A percentile compares a stretch with the other conserved stretches of the same genome.
phyloP scores from a whole-genome alignment of 2,329 filamentous ascomycete species.

The Pseudogymnoascus verrucosus region DNA sequence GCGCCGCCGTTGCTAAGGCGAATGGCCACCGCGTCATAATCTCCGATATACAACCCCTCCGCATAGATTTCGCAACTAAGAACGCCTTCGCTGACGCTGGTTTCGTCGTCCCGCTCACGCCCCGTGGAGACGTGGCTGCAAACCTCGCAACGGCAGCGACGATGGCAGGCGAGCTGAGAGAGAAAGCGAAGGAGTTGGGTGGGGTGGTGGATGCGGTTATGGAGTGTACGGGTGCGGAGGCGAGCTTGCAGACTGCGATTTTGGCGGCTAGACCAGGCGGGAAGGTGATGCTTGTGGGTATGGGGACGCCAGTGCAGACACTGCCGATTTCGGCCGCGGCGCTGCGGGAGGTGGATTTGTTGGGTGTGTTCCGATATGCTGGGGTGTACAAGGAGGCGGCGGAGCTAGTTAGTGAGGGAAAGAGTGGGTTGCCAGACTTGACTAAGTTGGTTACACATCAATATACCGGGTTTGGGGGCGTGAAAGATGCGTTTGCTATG shows the following conservation, averaged over 20 bases:
- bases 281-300: slow-evolving; percentile 80
- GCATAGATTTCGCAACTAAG: slow-evolving; percentile 68
- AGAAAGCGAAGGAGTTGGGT: slow-evolving; percentile 42
- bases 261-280: slow-evolving; percentile 65
- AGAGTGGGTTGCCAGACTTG: background rate
- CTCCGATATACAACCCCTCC: slow-evolving; percentile 75
- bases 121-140: slow-evolving; percentile 67
- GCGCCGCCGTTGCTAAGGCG: slow-evolving; percentile 73
- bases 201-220: slow-evolving; percentile 69
- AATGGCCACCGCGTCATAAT: slow-evolving; percentile 75
- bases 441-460: background rate
- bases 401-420: slow-evolving; percentile 57
- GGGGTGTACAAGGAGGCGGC: slow-evolving; percentile 64
- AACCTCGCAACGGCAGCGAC: slow-evolving; percentile 52
- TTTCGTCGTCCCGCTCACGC: slow-evolving; percentile 53
- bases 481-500: slow-evolving; percentile 67
- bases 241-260: slow-evolving; percentile 66
- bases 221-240: slow-evolving; percentile 72
- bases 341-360: slow-evolving; percentile 78
- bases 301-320: slow-evolving; percentile 78
- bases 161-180: background rate
- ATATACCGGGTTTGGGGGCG: slow-evolving; percentile 52
- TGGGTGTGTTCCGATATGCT: slow-evolving; percentile 84
- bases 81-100: slow-evolving; percentile 63
- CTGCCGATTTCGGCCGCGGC: slow-evolving; percentile 91